Evolutionary conservation across 768 basidiomycete species (phyloP).

Genomic region (Lactarius evosmus): DNA sequence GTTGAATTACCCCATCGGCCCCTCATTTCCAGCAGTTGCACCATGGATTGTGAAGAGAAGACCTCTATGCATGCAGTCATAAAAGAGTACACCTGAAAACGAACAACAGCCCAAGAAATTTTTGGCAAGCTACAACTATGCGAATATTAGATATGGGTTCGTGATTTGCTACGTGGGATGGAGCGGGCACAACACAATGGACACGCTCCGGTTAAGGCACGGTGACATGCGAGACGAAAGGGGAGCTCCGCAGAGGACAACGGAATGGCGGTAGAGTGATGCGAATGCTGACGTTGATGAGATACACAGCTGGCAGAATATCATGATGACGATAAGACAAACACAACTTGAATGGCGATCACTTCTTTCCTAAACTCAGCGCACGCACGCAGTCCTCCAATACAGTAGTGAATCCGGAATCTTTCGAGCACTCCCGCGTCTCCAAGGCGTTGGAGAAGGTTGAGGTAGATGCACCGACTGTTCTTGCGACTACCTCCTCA

Average conservation of each 20-base stretch:
- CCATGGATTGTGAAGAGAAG: neutral
- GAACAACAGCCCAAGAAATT: constrained; percentile 1
- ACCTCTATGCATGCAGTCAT: neutral
- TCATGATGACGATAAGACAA: constrained; percentile 9
- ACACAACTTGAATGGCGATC: neutral
- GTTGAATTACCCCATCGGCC: neutral
- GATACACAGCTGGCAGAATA: constrained; percentile 12
- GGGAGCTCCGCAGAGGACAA: constrained; percentile 5
- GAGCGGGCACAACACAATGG: constrained; percentile 1
- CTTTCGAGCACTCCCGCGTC: constrained; percentile 17
- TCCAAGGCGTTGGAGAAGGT: neutral
- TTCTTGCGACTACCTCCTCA: neutral
- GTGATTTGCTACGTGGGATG: constrained; percentile 7
- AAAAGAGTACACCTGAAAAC: neutral
- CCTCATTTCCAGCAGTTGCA: neutral
- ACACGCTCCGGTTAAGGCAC: constrained; percentile 1
- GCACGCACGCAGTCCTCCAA: constrained; percentile 68
- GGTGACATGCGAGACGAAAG: neutral
- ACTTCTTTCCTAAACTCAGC: constrained; percentile 54
- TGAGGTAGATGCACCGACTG: neutral
- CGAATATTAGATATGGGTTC: constrained; percentile 17
- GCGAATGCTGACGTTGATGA: constrained; percentile 16
- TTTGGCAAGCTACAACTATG: constrained; percentile 17
- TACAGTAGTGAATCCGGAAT: neutral
- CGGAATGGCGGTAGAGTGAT: neutral